A percentile compares a stretch with the other conserved stretches of the same genome.
Conservation (phyloP, 768 basidiomycete species). For the Sporobolomyces pararoseus region DNA sequence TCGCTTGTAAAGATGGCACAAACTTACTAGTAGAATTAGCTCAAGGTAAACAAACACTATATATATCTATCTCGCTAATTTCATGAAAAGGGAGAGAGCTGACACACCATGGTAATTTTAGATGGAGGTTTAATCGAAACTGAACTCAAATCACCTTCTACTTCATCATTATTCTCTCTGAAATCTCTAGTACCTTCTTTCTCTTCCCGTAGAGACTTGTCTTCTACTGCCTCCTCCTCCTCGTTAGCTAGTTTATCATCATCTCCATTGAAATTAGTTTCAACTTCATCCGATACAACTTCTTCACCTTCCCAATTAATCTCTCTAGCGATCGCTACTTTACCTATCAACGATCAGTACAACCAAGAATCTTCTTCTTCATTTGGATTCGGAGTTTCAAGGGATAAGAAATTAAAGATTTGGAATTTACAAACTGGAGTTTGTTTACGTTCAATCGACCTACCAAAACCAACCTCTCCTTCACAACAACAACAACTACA, state of each 20-base stretch:
- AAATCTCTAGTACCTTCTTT: constrained; percentile 51
- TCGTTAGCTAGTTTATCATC: no score
- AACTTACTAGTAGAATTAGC: constrained; percentile 11
- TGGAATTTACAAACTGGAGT: constrained; percentile 59
- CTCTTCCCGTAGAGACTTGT: constrained; percentile 69
- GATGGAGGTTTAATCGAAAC: constrained; percentile 23
- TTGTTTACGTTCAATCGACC: constrained; percentile 54
- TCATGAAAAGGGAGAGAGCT: not conserved
- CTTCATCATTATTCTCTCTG: constrained; percentile 38
- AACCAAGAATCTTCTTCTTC: not conserved
- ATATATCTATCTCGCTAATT: not conserved
- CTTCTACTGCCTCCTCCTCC: not conserved
- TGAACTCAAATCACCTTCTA: constrained; percentile 27
- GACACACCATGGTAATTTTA: not conserved
- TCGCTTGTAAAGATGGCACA: constrained; percentile 22
- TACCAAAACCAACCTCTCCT: constrained; percentile 54
- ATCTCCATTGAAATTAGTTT: constrained; percentile 56
- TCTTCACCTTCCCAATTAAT: constrained; percentile 57
- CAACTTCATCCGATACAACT: constrained; percentile 49
- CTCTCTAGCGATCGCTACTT: constrained; percentile 59
- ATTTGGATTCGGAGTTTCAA: constrained; percentile 76
- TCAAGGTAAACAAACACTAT: not conserved
- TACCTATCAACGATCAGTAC: not conserved
- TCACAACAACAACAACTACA: not conserved
- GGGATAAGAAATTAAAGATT: constrained; percentile 75